These are phyloP conservation scores for Pseudognaphalium luteoalbum DNA, from an alignment of 129 eudicot species.

Conservation along the genomic window DNA sequence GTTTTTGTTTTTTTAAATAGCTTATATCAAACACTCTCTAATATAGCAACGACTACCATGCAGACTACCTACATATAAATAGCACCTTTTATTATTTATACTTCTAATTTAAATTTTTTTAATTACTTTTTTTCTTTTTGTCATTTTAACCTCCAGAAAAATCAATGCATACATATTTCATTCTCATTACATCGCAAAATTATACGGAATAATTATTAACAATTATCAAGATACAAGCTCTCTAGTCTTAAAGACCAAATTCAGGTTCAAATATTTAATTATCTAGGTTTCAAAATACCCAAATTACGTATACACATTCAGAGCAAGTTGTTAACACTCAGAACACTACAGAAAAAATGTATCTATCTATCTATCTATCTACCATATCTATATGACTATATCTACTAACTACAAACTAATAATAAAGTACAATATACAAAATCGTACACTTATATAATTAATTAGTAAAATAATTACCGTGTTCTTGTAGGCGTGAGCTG, in stretches of 20 bases:
- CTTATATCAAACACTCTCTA: too few species aligned
- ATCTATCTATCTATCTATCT: too few species aligned
- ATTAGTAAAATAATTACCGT: conserved; percentile 46
- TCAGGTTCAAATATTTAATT: not conserved
- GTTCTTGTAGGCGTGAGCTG: conserved; percentile 98
- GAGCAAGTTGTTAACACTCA: too few species aligned
- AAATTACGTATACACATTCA: too few species aligned
- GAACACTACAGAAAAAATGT: not conserved
- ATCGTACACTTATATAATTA: not conserved
- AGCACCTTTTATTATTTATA: not conserved
- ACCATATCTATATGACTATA: too few species aligned
- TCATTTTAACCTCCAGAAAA: not conserved
- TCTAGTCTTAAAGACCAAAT: not conserved
- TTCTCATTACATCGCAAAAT: not conserved
- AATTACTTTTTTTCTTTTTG: too few species aligned
- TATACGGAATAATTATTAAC: not conserved
- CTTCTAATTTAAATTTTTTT: too few species aligned
- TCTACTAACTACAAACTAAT: too few species aligned
- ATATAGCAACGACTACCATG: too few species aligned
- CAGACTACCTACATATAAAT: not conserved
- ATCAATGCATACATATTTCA: not conserved
- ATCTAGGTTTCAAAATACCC: conserved; percentile 19
- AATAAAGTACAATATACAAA: too few species aligned
- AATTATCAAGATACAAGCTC: not conserved
- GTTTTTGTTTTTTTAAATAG: too few species aligned